phyloP scores from a whole-genome alignment of 2,329 filamentous ascomycete genomes.

The Trichoderma cornu-damae region DNA sequence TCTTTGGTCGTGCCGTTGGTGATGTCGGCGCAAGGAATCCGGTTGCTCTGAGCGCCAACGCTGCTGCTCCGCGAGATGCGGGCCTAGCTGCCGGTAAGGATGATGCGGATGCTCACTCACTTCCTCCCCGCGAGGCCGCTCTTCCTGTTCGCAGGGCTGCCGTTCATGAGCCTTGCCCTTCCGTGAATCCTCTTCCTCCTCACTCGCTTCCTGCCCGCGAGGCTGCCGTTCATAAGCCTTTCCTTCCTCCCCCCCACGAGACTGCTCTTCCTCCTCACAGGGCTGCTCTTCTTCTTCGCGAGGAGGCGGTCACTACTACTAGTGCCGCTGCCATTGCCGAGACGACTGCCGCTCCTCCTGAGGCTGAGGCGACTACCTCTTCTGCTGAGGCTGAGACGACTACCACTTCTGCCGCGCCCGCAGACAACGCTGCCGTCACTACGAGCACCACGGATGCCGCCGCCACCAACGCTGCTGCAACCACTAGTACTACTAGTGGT shows the following conservation, averaged over 20 bases:
- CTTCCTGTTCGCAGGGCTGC: too few relatives aligned
- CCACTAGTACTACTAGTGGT: not conserved
- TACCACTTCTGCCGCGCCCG: not conserved
- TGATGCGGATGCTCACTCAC: too few relatives aligned
- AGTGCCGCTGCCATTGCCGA: not conserved
- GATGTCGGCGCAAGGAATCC: not conserved
- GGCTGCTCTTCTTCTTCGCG: not conserved
- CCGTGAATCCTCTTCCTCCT: too few relatives aligned
- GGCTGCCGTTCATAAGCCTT: too few relatives aligned
- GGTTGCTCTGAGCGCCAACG: slow-evolving; percentile 7
- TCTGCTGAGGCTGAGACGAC: not conserved
- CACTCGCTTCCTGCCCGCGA: not conserved
- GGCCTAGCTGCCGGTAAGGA: too few relatives aligned
- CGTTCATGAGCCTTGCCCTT: too few relatives aligned
- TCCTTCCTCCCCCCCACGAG: too few relatives aligned
- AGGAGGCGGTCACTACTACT: not conserved
- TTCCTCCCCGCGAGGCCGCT: too few relatives aligned
- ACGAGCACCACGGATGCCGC: not conserved
- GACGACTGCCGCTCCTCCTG: not conserved
- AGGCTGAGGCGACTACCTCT: not conserved
- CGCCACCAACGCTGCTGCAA: not conserved
- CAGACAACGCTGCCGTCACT: not conserved
- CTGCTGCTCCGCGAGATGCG: slow-evolving; percentile 7
- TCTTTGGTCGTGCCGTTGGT: not conserved
- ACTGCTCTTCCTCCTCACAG: not conserved